These are phyloP conservation scores for Candida piceae DNA, from an alignment of 805 yeast species.

Conservation along the genomic window DNA sequence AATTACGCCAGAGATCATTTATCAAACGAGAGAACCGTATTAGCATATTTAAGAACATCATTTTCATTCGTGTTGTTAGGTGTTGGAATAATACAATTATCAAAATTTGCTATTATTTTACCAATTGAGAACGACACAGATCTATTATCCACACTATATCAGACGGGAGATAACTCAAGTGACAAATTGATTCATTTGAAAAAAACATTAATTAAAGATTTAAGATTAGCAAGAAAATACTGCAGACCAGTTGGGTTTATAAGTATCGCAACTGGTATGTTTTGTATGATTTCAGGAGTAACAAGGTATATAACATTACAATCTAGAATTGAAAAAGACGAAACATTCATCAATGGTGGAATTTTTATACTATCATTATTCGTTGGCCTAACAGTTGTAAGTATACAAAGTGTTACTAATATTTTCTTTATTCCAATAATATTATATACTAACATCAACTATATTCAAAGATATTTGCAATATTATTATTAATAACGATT, in stretches of 20 bases:
- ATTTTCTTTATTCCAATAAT: neutral
- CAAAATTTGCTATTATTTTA: conserved; percentile 30
- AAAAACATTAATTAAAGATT: conserved; percentile 6
- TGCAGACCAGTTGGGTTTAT: conserved; percentile 25
- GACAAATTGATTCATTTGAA: neutral
- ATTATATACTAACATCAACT: too few species aligned
- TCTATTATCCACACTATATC: neutral
- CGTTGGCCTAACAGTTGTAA: conserved; percentile 31
- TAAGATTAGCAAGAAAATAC: too few species aligned
- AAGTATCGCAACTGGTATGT: conserved; percentile 39
- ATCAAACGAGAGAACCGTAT: conserved; percentile 57
- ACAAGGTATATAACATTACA: conserved; percentile 43
- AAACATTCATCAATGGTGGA: conserved; percentile 20
- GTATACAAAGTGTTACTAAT: conserved; percentile 7
- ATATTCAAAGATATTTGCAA: neutral
- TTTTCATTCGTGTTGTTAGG: conserved; percentile 49
- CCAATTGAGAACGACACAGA: conserved; percentile 5
- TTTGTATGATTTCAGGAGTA: conserved; percentile 39
- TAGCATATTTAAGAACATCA: conserved; percentile 58
- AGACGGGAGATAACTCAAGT: conserved; percentile 1
- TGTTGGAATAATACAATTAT: conserved; percentile 47
- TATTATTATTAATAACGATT: neutral
- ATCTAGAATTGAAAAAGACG: conserved; percentile 30
- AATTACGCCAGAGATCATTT: conserved; percentile 53
- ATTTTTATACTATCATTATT: conserved; percentile 39